phyloP scores from a whole-genome alignment of 2,329 filamentous ascomycete genomes.

The Penicillium oxalicum region DNA sequence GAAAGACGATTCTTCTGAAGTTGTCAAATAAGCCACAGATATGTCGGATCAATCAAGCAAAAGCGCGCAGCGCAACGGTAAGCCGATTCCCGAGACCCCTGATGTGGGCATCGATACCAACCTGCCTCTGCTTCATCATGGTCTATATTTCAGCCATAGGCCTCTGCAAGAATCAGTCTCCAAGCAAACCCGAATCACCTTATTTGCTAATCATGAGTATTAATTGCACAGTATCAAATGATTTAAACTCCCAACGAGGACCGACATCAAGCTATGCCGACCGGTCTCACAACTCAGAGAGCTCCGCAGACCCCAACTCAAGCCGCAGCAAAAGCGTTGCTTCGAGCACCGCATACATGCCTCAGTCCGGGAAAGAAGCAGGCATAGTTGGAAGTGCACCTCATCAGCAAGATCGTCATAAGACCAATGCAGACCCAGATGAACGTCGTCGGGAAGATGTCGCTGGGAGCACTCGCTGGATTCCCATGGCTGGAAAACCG shows the following conservation, averaged over 20 bases:
- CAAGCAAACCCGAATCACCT: too few species aligned
- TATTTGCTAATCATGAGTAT: too few species aligned
- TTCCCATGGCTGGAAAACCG: slow-evolving; percentile 2
- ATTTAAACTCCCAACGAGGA: too few species aligned
- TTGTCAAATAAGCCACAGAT: too few species aligned
- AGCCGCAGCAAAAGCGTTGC: not conserved
- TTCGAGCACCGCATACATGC: not conserved
- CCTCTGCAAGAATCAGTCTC: too few species aligned
- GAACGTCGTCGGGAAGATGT: slow-evolving; percentile 2
- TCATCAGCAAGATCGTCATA: not conserved
- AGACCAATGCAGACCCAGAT: slow-evolving; percentile 1
- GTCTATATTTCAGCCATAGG: too few species aligned
- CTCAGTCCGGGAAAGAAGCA: not conserved
- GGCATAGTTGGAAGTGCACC: not conserved
- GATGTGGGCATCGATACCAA: not conserved
- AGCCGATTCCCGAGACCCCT: not conserved
- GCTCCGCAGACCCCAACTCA: not conserved
- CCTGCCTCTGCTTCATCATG: not conserved
- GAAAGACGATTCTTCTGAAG: too few species aligned
- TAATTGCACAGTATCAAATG: too few species aligned
- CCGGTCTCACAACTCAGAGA: not conserved
- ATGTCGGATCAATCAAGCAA: slow-evolving; percentile 1
- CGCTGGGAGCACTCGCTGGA: not conserved
- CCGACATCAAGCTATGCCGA: too few species aligned
- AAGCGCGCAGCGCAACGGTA: not conserved